Base-by-base conservation (phyloP, 2,329 filamentous ascomycete genomes). In the Paecilomyces variotii region DNA sequence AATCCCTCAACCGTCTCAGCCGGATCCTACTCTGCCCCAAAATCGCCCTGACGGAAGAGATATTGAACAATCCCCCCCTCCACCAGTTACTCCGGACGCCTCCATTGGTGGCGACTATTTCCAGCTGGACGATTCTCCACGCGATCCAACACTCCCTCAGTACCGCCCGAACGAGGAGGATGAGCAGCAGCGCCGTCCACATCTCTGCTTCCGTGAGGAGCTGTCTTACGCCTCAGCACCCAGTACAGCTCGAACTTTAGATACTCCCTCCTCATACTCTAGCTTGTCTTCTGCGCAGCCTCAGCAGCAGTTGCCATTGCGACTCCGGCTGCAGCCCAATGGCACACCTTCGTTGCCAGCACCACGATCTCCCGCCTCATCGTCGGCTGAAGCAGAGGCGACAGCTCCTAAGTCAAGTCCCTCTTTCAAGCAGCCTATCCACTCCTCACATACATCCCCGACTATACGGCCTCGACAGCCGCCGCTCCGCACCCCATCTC, bases 91-190 rank as follows among this genome's bases (percentile, higher is more conserved):
- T 24, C 35, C 57, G 27, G 54, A 59, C 7, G 55, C 12, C 28
- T 57, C 45, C 51, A 39, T 50, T 26, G 24, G 30, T 10, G n/a
- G 51, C 26, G 27, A 26, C 54, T 54, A 32, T 58, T 56, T 32
- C 59, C 58, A n/a, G 56, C 51, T 54, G 62, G 0, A 32, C 53
- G 49, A 24, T 54, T 6, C 54, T 34, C 4, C 64, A 32, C 67
- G 67, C 55, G 77, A 80, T 60, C 76, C 78, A 27, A 79, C 77
- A 6, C 70, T 80, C 3, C 78, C 78, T 24, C 78, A 80, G 55
- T 70, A 76, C 63, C 74, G 78, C 52, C 78, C 77, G 3, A 70
- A 78, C 59, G 68, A 70, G 50, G 64, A 68, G n/a, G 60, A 63
- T 24, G 39, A 39, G 11, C 28, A 26, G 9, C 3, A 49, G 39